A percentile compares a stretch with the other conserved stretches of the same genome.
phyloP scores from a whole-genome alignment of 345 rosid species.

The Camelina neglecta region DNA sequence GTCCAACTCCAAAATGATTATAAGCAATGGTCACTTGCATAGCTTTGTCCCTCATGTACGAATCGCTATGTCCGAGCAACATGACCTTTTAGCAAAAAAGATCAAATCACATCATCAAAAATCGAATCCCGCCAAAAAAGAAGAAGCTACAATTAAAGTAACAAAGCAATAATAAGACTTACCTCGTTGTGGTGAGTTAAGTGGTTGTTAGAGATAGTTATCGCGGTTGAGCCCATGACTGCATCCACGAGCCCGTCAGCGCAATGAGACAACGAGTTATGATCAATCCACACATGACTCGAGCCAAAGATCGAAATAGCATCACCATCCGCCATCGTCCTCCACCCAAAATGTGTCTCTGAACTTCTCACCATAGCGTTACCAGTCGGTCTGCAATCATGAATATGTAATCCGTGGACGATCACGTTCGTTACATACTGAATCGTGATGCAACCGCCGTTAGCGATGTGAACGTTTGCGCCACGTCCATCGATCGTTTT shows the following conservation, averaged over 20 bases:
- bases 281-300: conserved; percentile 93
- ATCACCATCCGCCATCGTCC: conserved; percentile 95
- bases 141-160: neutral
- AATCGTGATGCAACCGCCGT: conserved; percentile 89
- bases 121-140: neutral
- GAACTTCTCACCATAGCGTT: conserved; percentile 95
- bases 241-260: conserved; percentile 98
- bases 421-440: conserved; percentile 87
- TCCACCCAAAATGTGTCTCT: conserved; percentile 83
- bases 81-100: conserved; percentile 58
- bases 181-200: conserved; percentile 96
- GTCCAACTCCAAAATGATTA: conserved; percentile 95
- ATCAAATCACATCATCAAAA: neutral
- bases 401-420: conserved; percentile 92
- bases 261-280: conserved; percentile 84
- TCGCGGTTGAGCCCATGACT: conserved; percentile 95
- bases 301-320: conserved; percentile 88
- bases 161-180: neutral
- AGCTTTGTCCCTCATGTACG: conserved; percentile 78
- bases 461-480: conserved; percentile 84
- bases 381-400: conserved; percentile 92
- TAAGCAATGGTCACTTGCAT: conserved; percentile 98
- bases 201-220: conserved; percentile 91
- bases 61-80: conserved; percentile 90
- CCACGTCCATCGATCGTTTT: conserved; percentile 98